Percentiles rank a stretch among this genome's conserved stretches.
Evolutionary conservation across 768 basidiomycete genomes (phyloP).

Genomic region (Sarcodon sp.): DNA sequence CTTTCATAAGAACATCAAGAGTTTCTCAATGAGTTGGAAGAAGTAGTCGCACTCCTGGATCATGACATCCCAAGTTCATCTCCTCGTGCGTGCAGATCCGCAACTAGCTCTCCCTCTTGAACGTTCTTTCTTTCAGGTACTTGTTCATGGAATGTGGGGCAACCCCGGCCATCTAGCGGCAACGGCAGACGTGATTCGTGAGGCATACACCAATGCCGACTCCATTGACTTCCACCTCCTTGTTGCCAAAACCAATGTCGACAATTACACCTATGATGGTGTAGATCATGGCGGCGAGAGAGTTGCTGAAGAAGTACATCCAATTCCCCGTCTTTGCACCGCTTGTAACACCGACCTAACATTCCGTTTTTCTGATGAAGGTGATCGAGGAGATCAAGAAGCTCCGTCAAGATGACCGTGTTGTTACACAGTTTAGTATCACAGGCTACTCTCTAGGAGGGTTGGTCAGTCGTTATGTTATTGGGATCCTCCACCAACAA

Average conservation of each 20-base stretch:
- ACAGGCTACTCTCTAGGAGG: slow-evolving; percentile 79
- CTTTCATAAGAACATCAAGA: too few species aligned
- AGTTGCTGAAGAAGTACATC: slow-evolving; percentile 60
- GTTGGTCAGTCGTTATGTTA: slow-evolving; percentile 64
- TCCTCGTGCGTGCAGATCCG: slow-evolving; percentile 15
- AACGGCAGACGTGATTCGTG: slow-evolving; percentile 36
- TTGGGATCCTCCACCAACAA: slow-evolving; percentile 57
- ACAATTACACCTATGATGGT: slow-evolving; percentile 67
- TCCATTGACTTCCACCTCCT: slow-evolving; percentile 37
- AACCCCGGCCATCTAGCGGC: slow-evolving; percentile 52
- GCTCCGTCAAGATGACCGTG: slow-evolving; percentile 37
- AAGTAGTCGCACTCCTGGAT: background rate
- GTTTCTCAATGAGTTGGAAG: too few species aligned
- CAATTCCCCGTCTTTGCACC: background rate
- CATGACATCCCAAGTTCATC: slow-evolving; percentile 21
- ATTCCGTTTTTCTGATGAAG: slow-evolving; percentile 18
- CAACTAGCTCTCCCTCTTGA: background rate
- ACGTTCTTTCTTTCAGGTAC: slow-evolving; percentile 8
- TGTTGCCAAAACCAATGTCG: slow-evolving; percentile 51
- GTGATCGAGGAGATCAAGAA: slow-evolving; percentile 40
- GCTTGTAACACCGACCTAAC: too few species aligned
- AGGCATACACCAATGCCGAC: slow-evolving; percentile 18
- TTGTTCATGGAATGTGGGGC: slow-evolving; percentile 72
- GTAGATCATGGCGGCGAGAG: slow-evolving; percentile 79
- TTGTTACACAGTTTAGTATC: slow-evolving; percentile 57